Conservation (phyloP, 2,329 filamentous ascomycete species). For the Trichoderma simmonsii region DNA sequence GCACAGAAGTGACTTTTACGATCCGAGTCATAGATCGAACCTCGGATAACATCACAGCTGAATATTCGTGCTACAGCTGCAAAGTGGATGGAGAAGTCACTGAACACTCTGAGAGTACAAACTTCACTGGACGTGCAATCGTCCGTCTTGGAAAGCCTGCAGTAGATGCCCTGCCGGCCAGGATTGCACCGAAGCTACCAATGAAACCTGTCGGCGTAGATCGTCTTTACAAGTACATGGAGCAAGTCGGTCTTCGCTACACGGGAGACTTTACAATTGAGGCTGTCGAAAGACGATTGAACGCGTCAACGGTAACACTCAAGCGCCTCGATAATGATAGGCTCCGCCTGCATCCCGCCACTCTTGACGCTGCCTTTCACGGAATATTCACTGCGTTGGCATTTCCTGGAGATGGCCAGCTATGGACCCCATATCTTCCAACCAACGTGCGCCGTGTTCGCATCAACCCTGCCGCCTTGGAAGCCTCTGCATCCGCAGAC, state of each 20-base stretch:
- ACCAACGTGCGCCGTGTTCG: neutral
- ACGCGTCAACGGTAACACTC: neutral
- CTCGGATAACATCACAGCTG: neutral
- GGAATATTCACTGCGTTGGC: neutral
- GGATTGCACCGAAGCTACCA: neutral
- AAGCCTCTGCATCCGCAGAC: neutral
- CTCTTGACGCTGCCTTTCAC: neutral
- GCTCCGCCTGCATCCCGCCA: neutral
- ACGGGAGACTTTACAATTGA: neutral
- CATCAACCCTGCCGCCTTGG: neutral
- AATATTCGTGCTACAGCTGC: neutral
- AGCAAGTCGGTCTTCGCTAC: neutral
- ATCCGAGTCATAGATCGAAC: neutral
- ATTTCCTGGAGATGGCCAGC: neutral
- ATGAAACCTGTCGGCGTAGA: neutral
- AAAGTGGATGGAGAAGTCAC: neutral
- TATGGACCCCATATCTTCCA: neutral
- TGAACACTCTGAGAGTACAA: neutral
- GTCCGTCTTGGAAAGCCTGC: neutral
- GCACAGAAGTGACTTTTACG: neutral
- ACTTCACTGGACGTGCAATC: neutral
- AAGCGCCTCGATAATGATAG: neutral
- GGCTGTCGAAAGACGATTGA: neutral
- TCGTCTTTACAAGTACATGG: neutral
- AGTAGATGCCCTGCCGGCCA: neutral